Evolutionary conservation across 2,329 filamentous ascomycete genomes (phyloP).

Genomic region (Dactylonectria macrodidyma): DNA sequence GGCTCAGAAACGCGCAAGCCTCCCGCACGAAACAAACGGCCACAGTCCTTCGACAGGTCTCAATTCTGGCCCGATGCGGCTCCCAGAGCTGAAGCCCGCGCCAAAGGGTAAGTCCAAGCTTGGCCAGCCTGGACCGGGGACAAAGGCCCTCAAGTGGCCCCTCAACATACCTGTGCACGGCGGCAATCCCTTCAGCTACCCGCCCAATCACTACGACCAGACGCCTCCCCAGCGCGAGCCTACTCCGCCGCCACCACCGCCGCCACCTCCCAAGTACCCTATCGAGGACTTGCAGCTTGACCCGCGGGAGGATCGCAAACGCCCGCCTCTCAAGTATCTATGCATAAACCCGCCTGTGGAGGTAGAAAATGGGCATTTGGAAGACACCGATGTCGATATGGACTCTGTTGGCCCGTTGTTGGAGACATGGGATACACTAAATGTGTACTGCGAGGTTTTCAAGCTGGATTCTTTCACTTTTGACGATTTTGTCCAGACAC

Average conservation of each 20-base stretch:
- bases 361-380: constrained; percentile 54
- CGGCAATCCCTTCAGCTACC: constrained; percentile 65
- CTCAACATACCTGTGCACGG: constrained; percentile 50
- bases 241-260: constrained; percentile 73
- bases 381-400: constrained; percentile 75
- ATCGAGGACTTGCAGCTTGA: constrained; percentile 93
- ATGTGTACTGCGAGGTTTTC: constrained; percentile 97
- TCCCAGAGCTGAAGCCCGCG: constrained; percentile 82
- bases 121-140: constrained; percentile 47
- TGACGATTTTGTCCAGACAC: constrained; percentile 93
- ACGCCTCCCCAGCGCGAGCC: constrained; percentile 50
- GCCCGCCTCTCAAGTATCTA: constrained; percentile 85
- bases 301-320: constrained; percentile 74
- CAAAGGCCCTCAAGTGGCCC: constrained; percentile 62
- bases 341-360: constrained; percentile 74
- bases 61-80: constrained; percentile 65
- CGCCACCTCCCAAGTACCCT: constrained; percentile 90
- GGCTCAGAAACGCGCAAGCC: constrained; percentile 73
- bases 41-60: constrained; percentile 51
- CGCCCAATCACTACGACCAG: constrained; percentile 57
- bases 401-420: constrained; percentile 87
- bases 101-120: constrained; percentile 78
- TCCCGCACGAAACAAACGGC: constrained; percentile 61
- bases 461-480: constrained; percentile 97
- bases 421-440: constrained; percentile 96